Percentiles rank a stretch among this genome's conserved stretches.
These are phyloP conservation scores for Exophiala lecanii-corni DNA, from an alignment of 2,329 filamentous ascomycete genomes.

Conservation along the genomic window DNA sequence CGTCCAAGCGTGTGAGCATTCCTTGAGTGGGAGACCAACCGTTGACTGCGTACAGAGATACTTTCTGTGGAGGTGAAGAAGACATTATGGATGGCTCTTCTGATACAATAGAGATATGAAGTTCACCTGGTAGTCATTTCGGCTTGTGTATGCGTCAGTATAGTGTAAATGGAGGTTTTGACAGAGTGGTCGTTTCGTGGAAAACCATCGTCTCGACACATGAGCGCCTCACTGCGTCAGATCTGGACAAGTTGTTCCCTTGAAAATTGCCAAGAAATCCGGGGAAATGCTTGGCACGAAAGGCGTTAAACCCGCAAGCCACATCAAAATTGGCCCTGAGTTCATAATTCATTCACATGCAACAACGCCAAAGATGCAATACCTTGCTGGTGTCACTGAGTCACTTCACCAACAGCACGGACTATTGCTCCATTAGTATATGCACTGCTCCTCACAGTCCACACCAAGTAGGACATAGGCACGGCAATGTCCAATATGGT, in stretches of 20 bases:
- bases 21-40: constrained; percentile 31
- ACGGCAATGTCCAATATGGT: too few relatives aligned
- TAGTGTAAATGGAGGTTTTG: not conserved
- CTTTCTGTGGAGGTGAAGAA: constrained; percentile 31
- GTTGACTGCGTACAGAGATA: constrained; percentile 43
- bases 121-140: not conserved
- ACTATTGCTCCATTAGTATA: too few relatives aligned
- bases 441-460: too few relatives aligned
- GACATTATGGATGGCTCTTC: constrained; percentile 4
- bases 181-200: not conserved
- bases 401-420: too few relatives aligned
- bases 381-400: too few relatives aligned
- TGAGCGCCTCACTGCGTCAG: too few relatives aligned
- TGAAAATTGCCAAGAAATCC: not conserved
- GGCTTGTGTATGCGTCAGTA: not conserved
- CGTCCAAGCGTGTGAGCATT: too few relatives aligned
- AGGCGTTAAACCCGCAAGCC: not conserved
- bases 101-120: not conserved
- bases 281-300: not conserved
- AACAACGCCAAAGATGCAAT: too few relatives aligned
- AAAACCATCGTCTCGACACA: too few relatives aligned
- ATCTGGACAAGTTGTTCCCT: not conserved
- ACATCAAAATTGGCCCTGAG: too few relatives aligned
- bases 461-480: too few relatives aligned
- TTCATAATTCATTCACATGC: too few relatives aligned